Percentiles rank a stretch among this genome's conserved stretches.
Conservation (phyloP, 176 grass and related monocot genomes). For the Ensete ventricosum region DNA sequence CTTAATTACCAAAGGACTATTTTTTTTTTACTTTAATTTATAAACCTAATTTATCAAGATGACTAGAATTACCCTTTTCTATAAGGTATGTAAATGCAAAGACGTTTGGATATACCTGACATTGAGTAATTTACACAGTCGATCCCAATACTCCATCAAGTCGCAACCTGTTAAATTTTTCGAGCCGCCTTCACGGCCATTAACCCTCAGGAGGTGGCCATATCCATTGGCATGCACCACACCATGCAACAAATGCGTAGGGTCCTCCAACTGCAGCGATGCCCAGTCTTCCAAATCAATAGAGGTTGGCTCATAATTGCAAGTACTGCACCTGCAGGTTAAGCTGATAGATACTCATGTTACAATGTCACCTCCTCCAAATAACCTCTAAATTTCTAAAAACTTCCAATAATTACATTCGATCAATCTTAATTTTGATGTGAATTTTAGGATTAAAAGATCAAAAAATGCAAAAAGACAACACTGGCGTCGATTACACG, state of each 20-base stretch:
- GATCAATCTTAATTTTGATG: too few species aligned
- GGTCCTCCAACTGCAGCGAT: constrained; percentile 34
- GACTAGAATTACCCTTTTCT: too few species aligned
- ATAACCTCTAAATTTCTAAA: too few species aligned
- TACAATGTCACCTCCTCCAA: not conserved
- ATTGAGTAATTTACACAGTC: constrained; percentile 48
- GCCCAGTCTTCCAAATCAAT: constrained; percentile 30
- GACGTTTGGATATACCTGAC: constrained; percentile 38
- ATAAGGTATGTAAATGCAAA: not conserved
- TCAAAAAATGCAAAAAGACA: too few species aligned
- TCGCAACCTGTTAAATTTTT: constrained; percentile 34
- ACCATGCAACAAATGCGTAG: constrained; percentile 48
- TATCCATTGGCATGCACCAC: constrained; percentile 71
- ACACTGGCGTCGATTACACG: too few species aligned
- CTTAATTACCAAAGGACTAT: too few species aligned
- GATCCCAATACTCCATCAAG: constrained; percentile 74
- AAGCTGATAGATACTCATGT: not conserved
- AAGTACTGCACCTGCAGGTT: constrained; percentile 27
- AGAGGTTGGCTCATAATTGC: constrained; percentile 19
- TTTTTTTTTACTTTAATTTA: too few species aligned
- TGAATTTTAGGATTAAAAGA: too few species aligned
- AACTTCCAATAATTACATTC: too few species aligned
- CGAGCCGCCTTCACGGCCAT: constrained; percentile 53
- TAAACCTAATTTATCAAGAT: too few species aligned
- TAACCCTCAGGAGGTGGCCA: constrained; percentile 54